Conservation (phyloP, 345 rosid species). For the Dipteronia sinensis region DNA sequence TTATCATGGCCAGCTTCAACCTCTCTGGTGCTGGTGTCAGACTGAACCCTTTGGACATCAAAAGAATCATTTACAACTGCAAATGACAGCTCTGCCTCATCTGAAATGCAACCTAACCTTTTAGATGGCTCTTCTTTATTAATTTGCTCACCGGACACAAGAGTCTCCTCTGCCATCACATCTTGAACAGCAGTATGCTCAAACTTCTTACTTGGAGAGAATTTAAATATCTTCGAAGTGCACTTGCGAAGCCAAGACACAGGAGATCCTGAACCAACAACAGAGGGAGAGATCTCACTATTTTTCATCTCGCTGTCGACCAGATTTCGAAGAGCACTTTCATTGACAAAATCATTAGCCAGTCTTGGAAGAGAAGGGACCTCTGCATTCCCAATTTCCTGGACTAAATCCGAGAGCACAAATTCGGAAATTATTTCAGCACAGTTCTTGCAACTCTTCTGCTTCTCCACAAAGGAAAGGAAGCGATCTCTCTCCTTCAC, state of each 20-base stretch:
- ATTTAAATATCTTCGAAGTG: conserved; percentile 72
- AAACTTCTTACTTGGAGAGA: conserved; percentile 67
- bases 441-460: conserved; percentile 66
- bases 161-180: conserved; percentile 30
- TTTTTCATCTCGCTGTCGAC: conserved; percentile 27
- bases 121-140: conserved; percentile 42
- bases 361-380: conserved; percentile 44
- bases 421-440: conserved; percentile 72
- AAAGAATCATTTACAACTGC: conserved; percentile 39
- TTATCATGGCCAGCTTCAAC: conserved; percentile 45
- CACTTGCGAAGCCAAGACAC: conserved; percentile 83
- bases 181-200: conserved; percentile 44
- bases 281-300: conserved; percentile 43
- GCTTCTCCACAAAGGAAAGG: conserved; percentile 70
- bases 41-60: conserved; percentile 49
- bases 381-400: conserved; percentile 60
- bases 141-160: conserved; percentile 31
- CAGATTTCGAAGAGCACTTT: conserved; percentile 28
- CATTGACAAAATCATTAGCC: conserved; percentile 35
- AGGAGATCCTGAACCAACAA: conserved; percentile 46
- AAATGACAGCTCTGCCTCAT: conserved; percentile 47
- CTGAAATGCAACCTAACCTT: conserved; percentile 28
- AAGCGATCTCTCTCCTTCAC: conserved; percentile 80
- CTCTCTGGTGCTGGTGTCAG: conserved; percentile 45
- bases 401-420: conserved; percentile 67